Base-by-base conservation (phyloP, 2,329 filamentous ascomycete genomes). In the Escovopsis sp. region DNA sequence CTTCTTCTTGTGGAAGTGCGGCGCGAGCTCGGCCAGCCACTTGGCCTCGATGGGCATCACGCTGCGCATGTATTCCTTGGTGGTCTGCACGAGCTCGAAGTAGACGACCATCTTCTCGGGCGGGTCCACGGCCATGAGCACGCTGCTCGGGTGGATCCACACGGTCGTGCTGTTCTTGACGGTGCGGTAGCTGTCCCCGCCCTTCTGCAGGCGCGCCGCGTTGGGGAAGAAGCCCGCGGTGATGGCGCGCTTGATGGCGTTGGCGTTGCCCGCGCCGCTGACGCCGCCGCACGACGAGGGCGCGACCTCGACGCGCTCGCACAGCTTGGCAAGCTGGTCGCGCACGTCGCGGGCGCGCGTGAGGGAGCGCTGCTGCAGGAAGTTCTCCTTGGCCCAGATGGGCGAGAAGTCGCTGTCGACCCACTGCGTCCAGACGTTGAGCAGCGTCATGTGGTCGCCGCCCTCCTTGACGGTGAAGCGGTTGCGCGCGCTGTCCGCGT, bases 351-450 rank as follows among this genome's bases (percentile, higher is more conserved):
- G 76, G 0, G 86, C 88, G 1, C 90, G 75, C 0, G 79, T 90
- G 3, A 98, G 67, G n/a, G 79, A 82, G 13, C 87, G 76, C 54
- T 93, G 85, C 52, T 96, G 87, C 9, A 98, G 54, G 55, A 93
- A 98, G 54, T 96, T 94, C 59, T 96, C 88, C 33, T 79, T 77
- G 1, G 83, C 66, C 87, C 87, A 98, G 31, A 92, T 74, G 35
- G 75, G 77, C 34, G 75, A 83, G 58, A 85, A 98, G 56, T 94
- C 88, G 33, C 75, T 79, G 52, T 96, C 88, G 2, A 87, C 83
- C 81, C 86, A 98, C 54, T 94, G 83, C 48, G 90, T 88, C 76
- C 79, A 98, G 47, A 98, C 79, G 50, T 94, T 94, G 33, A 96
- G 72, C 2, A 93, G 70, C 0, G 84, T 86, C 5, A 90, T 54